Base-by-base conservation (phyloP, 257 asterid species). In the Forsythia viridissima region DNA sequence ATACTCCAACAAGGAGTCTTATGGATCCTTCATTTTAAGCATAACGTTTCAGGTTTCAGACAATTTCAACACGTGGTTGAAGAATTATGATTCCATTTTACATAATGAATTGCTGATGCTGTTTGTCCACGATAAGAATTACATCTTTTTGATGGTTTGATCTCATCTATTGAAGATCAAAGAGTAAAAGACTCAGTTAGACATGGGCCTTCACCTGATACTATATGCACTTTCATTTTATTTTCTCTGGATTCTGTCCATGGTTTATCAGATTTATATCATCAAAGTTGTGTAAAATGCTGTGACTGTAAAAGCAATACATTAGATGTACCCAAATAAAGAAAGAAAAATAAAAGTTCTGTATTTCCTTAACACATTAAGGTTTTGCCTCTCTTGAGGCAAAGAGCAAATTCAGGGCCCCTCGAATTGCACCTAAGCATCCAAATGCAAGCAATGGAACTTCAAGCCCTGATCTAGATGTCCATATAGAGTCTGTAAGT, bases 341-440 rank as follows among this genome's bases (percentile, higher is more conserved):
- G 16, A 6, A 15, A 0, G 41, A 73, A 67, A 11, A 75, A 75
- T 1, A 8, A 38, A 57, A 48, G 39, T 21, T 71, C 1, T 67
- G 4, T 71, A 67, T 71, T 72, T 30, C 90, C 93, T 95, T 90
- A 84, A 89, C 87, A 6, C 66, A 70, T 66, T 78, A 89, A 94
- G 99, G 99, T 82, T 83, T 83, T 87, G 94, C 98, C 79, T 88
- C 99, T 81, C 83, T 88, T 46, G 99, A 93, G 94, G 99, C 99
- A 68, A 95, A 90, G 81, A 85, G 92, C 82, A 80, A 88, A 69
- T 95, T 92, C 85, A 88, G 82, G 84, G 90, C 91, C 69, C 99
- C 98, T 61, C 86, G 97, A 73, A 70, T 76, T 74, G 79, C 85
- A 76, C 87, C 92, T 73, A 76, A 81, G 48, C 67, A 76, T 84